Evolutionary conservation across 176 grass and related monocot species (phyloP).

Genomic region (Leersia perrieri): DNA sequence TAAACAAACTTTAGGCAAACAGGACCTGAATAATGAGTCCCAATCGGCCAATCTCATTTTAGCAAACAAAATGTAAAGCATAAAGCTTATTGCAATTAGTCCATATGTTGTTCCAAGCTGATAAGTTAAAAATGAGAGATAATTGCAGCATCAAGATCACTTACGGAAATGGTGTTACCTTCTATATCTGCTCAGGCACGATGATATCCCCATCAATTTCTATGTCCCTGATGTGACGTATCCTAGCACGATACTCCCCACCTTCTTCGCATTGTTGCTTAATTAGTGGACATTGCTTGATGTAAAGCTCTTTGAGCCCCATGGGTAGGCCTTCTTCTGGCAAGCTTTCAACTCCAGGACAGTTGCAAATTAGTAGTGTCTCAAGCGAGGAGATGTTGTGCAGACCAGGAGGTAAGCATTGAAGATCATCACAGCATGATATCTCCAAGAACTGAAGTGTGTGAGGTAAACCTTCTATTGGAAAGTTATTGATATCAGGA

Average conservation of each 20-base stretch:
- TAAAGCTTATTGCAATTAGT: background rate
- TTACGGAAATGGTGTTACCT: conserved; percentile 25
- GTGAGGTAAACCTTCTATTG: conserved; percentile 34
- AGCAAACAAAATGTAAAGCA: too few relatives aligned
- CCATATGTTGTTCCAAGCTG: background rate
- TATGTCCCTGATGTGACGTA: too few relatives aligned
- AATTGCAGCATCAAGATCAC: background rate
- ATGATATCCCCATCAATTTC: conserved; percentile 67
- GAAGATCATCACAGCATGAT: conserved; percentile 56
- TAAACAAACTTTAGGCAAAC: background rate
- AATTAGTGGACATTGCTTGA: conserved; percentile 58
- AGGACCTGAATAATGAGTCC: too few relatives aligned
- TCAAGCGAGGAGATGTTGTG: conserved; percentile 49
- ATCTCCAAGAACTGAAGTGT: conserved; percentile 57
- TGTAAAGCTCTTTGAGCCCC: conserved; percentile 63
- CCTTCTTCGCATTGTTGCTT: conserved; percentile 51
- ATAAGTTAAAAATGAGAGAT: background rate
- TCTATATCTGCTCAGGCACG: too few relatives aligned
- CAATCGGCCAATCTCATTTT: too few relatives aligned
- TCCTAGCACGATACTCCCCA: too few relatives aligned
- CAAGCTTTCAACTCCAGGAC: conserved; percentile 54
- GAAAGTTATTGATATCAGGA: conserved; percentile 54
- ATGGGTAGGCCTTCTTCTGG: conserved; percentile 63
- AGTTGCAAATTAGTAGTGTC: conserved; percentile 52
- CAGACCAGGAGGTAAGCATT: conserved; percentile 47